These are phyloP conservation scores for Omphalea diandra DNA, from an alignment of 441 rosid species.

Conservation along the genomic window DNA sequence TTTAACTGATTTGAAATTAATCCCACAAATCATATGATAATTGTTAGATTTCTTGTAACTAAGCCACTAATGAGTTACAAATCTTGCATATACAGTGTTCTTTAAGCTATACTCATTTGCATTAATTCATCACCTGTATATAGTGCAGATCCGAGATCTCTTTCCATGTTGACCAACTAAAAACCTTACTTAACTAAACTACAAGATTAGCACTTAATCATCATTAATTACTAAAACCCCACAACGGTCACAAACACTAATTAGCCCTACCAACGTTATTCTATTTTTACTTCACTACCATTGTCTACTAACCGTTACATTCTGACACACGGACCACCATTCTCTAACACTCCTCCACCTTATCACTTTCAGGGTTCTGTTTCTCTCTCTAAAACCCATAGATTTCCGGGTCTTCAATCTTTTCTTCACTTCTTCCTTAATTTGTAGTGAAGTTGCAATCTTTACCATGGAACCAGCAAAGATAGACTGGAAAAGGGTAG, in stretches of 20 bases:
- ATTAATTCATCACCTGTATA: neutral
- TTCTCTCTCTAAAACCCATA: conserved; percentile 12
- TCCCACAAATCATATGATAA: too few species aligned
- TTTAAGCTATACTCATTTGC: neutral
- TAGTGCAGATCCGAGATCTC: neutral
- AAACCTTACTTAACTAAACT: neutral
- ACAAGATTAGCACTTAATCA: neutral
- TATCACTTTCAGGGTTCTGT: conserved; percentile 18
- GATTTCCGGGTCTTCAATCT: conserved; percentile 10
- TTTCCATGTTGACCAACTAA: neutral
- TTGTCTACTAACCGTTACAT: conserved; percentile 40
- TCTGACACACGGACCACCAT: neutral
- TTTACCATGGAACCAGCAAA: conserved; percentile 76
- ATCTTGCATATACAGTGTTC: too few species aligned
- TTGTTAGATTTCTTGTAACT: too few species aligned
- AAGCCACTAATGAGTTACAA: too few species aligned
- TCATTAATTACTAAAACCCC: conserved; percentile 12
- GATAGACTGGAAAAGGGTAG: conserved; percentile 84
- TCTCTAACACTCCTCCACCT: too few species aligned
- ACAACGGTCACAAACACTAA: conserved; percentile 34
- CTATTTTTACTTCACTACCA: neutral
- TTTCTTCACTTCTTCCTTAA: too few species aligned
- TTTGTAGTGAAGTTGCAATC: neutral
- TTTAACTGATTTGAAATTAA: too few species aligned
- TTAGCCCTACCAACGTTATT: conserved; percentile 25